phyloP scores from a whole-genome alignment of 208 protist species.

The Crithidia bombi region DNA sequence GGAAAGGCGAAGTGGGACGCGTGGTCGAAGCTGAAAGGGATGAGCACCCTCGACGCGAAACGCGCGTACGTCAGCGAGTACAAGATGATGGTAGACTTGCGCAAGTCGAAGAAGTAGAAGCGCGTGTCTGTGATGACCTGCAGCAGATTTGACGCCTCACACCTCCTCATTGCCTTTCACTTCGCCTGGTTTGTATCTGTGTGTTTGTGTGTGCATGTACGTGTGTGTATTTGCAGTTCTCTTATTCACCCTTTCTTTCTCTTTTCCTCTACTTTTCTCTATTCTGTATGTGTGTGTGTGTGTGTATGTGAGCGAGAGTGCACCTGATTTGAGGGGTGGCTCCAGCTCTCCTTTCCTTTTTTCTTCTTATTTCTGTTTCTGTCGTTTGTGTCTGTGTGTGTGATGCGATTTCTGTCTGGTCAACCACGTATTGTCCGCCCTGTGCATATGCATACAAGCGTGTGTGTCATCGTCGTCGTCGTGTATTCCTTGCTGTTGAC shows the following conservation, averaged over 20 bases:
- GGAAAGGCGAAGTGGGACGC: slow-evolving; percentile 92
- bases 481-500: background rate
- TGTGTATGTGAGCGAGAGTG: background rate
- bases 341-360: slow-evolving; percentile 7
- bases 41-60: slow-evolving; percentile 84
- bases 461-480: too few relatives aligned
- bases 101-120: slow-evolving; percentile 14
- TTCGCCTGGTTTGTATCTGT: slow-evolving; percentile 16
- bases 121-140: too few relatives aligned
- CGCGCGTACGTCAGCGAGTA: slow-evolving; percentile 78
- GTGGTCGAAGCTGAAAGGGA: slow-evolving; percentile 87
- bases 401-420: too few relatives aligned
- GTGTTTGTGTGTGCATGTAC: slow-evolving; percentile 4
- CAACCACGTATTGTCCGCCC: too few relatives aligned
- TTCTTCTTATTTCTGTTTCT: background rate
- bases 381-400: too few relatives aligned
- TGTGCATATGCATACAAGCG: too few relatives aligned
- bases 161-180: slow-evolving; percentile 32
- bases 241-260: slow-evolving; percentile 1
- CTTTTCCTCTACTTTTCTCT: background rate
- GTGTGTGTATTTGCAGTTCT: background rate
- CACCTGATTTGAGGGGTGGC: too few relatives aligned
- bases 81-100: slow-evolving; percentile 48
- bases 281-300: background rate
- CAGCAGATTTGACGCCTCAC: slow-evolving; percentile 2